A percentile compares a stretch with the other conserved stretches of the same genome.
phyloP scores from a whole-genome alignment of 495 filamentous ascomycete species.

The Paragyromitra xinjiangensis region DNA sequence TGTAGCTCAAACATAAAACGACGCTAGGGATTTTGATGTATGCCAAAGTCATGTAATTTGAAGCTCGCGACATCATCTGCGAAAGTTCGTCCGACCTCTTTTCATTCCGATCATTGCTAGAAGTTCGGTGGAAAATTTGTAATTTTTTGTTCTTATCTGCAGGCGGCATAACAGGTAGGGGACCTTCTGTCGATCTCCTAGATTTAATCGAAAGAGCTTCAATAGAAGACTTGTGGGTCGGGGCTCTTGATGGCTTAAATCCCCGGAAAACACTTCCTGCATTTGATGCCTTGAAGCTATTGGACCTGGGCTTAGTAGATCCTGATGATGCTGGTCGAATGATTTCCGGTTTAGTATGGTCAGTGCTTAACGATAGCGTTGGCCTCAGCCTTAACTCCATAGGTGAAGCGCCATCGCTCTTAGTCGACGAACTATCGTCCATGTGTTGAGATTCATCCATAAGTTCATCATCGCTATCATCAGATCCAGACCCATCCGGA shows the following conservation, averaged over 20 bases:
- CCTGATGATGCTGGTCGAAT: conserved; percentile 47
- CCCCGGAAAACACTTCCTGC: conserved; percentile 47
- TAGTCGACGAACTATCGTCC: conserved; percentile 57
- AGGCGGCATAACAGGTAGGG: conserved; percentile 38
- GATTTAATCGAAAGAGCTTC: conserved; percentile 52
- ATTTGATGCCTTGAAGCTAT: conserved; percentile 50
- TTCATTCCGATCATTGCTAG: conserved; percentile 45
- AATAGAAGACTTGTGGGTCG: conserved; percentile 48
- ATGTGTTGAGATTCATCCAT: conserved; percentile 34
- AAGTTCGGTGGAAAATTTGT: conserved; percentile 51
- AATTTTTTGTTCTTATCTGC: conserved; percentile 54
- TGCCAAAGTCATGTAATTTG: conserved; percentile 95
- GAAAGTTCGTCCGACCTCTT: conserved; percentile 86
- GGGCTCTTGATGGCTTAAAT: conserved; percentile 49
- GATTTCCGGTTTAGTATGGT: conserved; percentile 38
- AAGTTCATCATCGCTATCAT: conserved; percentile 64
- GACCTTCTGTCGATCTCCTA: conserved; percentile 52
- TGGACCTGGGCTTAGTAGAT: conserved; percentile 47
- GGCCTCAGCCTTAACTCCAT: conserved; percentile 45
- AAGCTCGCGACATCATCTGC: conserved; percentile 95
- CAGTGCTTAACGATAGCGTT: conserved; percentile 48
- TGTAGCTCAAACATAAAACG: conserved; percentile 94
- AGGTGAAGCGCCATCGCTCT: conserved; percentile 51
- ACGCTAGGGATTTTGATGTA: conserved; percentile 95
- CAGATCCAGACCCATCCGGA: conserved; percentile 66